phyloP scores from a whole-genome alignment of 148 eudicot species.

The Persicaria tinctoria region DNA sequence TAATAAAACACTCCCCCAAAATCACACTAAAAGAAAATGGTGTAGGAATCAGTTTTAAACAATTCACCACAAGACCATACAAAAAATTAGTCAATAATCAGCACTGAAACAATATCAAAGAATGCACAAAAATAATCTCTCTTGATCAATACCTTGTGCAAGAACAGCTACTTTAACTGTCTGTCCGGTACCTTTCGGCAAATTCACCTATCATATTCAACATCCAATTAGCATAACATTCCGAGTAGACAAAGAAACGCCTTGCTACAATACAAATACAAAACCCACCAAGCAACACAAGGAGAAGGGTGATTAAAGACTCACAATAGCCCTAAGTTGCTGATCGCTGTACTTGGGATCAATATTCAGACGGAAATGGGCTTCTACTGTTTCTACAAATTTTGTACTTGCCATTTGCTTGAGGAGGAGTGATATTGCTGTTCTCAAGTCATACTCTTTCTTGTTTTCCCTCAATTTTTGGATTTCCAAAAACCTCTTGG shows the following conservation, averaged over 20 bases:
- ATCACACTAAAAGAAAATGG: not conserved
- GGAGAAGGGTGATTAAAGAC: constrained; percentile 17
- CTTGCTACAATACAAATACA: no score
- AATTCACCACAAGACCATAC: not conserved
- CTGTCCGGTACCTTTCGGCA: constrained; percentile 90
- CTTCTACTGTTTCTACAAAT: constrained; percentile 85
- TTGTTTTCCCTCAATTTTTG: constrained; percentile 75
- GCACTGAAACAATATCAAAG: not conserved
- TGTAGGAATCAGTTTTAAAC: not conserved
- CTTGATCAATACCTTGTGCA: constrained; percentile 59
- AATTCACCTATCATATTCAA: constrained; percentile 48
- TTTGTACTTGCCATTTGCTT: constrained; percentile 72
- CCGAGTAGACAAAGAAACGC: not conserved
- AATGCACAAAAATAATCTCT: not conserved
- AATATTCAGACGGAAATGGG: constrained; percentile 90
- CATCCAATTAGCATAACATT: not conserved
- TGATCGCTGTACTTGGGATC: constrained; percentile 96
- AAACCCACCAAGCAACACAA: not conserved
- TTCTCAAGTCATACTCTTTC: constrained; percentile 73
- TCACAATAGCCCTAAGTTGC: constrained; percentile 89
- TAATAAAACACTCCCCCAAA: not conserved
- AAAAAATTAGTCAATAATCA: not conserved
- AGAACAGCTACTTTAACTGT: constrained; percentile 86
- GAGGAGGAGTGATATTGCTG: constrained; percentile 69
- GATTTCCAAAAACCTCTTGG: constrained; percentile 79